Conservation (phyloP, 768 basidiomycete species). For the Tulasnella sp. region DNA sequence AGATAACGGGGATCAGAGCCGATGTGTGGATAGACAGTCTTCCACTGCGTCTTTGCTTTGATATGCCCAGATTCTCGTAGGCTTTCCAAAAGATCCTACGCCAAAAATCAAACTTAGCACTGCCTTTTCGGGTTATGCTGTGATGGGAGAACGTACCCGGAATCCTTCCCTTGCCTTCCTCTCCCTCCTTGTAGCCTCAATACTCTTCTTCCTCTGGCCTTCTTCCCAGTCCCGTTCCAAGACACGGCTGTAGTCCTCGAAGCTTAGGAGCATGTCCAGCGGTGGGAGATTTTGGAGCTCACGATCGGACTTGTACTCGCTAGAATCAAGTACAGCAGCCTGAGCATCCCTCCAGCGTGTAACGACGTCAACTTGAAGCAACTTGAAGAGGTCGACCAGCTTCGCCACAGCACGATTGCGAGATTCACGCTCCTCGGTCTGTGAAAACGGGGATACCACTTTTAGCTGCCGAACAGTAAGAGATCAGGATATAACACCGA, state of each 20-base stretch:
- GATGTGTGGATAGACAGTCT: constrained; percentile 71
- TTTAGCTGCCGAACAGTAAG: neutral
- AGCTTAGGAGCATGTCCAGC: constrained; percentile 83
- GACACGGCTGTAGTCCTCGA: constrained; percentile 87
- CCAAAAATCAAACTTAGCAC: neutral
- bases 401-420: constrained; percentile 73
- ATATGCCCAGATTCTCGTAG: constrained; percentile 57
- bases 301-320: constrained; percentile 63
- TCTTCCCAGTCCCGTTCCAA: constrained; percentile 89
- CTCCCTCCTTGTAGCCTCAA: constrained; percentile 75
- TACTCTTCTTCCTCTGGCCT: constrained; percentile 63
- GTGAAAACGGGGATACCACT: neutral
- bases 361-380: constrained; percentile 82
- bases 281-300: constrained; percentile 78
- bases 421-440: constrained; percentile 73
- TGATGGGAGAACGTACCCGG: constrained; percentile 41
- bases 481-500: neutral
- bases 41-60: constrained; percentile 83
- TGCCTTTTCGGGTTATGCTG: neutral
- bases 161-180: constrained; percentile 88
- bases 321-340: constrained; percentile 59
- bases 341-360: constrained; percentile 87
- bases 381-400: constrained; percentile 74
- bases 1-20: constrained; percentile 73
- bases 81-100: constrained; percentile 57